Conservation (phyloP, 192 early-diverging fungal genomes). For the Radiomyces spectabilis region DNA sequence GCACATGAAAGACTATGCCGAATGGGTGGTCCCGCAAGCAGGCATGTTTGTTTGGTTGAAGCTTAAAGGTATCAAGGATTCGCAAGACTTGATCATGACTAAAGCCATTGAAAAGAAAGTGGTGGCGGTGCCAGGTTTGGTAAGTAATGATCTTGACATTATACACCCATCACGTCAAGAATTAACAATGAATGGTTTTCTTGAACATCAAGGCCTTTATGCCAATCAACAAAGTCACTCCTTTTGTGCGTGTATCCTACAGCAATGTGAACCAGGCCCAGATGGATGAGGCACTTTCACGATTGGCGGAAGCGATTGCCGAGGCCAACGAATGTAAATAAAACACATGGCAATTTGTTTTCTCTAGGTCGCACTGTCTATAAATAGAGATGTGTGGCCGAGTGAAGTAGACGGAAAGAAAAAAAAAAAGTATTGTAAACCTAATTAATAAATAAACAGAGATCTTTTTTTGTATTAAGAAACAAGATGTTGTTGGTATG, state of each 20-base stretch:
- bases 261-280: conserved; percentile 55
- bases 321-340: conserved; percentile 13
- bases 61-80: conserved; percentile 35
- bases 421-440: conserved; percentile 24
- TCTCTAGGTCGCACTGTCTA: background rate
- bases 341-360: background rate
- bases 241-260: conserved; percentile 63
- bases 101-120: conserved; percentile 60
- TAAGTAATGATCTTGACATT: background rate
- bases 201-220: conserved; percentile 37
- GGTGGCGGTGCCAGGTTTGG: conserved; percentile 56
- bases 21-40: conserved; percentile 52
- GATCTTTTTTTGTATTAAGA: too few relatives aligned
- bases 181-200: conserved; percentile 6
- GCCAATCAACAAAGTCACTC: conserved; percentile 31
- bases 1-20: conserved; percentile 52
- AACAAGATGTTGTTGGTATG: too few relatives aligned
- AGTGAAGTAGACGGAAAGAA: too few relatives aligned
- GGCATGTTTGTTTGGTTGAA: conserved; percentile 79
- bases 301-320: conserved; percentile 52
- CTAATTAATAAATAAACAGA: too few relatives aligned
- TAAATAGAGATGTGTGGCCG: too few relatives aligned
- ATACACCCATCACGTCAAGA: background rate
- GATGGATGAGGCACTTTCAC: conserved; percentile 54
- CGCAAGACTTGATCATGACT: conserved; percentile 52